These are phyloP conservation scores for Phlebopus sp. DNA, from an alignment of 1,284 basidiomycete genomes.

Conservation along the genomic window DNA sequence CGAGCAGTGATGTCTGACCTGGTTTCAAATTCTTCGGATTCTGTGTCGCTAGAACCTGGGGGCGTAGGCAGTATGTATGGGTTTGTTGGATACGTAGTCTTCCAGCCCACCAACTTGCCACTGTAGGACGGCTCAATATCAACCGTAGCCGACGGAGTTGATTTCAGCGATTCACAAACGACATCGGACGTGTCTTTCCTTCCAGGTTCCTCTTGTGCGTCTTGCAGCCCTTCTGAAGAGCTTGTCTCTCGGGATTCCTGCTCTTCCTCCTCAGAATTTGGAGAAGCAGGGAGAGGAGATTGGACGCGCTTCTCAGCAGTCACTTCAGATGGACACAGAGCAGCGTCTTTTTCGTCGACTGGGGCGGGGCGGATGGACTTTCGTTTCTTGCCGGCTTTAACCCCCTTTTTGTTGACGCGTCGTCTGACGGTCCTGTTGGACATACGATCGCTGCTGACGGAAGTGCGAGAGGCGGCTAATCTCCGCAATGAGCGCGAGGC, in stretches of 20 bases:
- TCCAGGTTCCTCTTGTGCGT: background rate
- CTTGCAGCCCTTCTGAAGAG: constrained; percentile 1
- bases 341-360: background rate
- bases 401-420: constrained; percentile 15
- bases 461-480: constrained; percentile 14
- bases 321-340: background rate
- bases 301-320: background rate
- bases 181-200: background rate
- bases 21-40: background rate
- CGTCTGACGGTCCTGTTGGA: constrained; percentile 15
- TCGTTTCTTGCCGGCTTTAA: constrained; percentile 1
- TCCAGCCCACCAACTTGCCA: background rate
- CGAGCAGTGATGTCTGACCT: background rate
- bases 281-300: background rate
- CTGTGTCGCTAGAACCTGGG: background rate
- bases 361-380: constrained; percentile 3
- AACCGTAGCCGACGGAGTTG: constrained; percentile 2
- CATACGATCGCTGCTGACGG: background rate
- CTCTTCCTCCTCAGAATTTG: background rate
- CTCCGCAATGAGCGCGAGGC: constrained; percentile 9
- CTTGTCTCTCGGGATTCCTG: background rate
- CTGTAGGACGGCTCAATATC: background rate
- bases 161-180: constrained; percentile 5
- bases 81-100: background rate
- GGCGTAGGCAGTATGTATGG: background rate